phyloP scores from a whole-genome alignment of 805 yeast genomes.

The Candida pseudoglaebosa region DNA sequence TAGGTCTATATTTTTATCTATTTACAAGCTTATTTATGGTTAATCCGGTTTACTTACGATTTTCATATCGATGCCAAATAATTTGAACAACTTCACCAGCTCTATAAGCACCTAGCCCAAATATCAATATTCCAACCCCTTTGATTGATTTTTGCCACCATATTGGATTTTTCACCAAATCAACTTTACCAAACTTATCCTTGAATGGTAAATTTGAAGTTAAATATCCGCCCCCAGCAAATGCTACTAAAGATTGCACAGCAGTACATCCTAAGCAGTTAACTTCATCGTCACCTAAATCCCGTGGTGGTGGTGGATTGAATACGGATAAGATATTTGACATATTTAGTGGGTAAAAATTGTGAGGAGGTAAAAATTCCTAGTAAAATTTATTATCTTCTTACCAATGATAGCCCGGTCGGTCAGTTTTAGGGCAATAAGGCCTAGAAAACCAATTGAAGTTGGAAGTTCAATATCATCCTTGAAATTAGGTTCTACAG shows the following conservation, averaged over 20 bases:
- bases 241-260: slow-evolving; percentile 29
- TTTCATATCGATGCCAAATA: slow-evolving; percentile 9
- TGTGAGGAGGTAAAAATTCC: no score
- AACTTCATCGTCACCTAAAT: slow-evolving; percentile 11
- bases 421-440: no score
- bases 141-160: slow-evolving; percentile 38
- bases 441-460: no score
- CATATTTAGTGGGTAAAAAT: no score
- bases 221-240: slow-evolving; percentile 34
- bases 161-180: slow-evolving; percentile 30
- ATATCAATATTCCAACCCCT: slow-evolving; percentile 27
- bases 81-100: slow-evolving; percentile 29
- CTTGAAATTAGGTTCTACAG: no score
- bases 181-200: slow-evolving; percentile 27
- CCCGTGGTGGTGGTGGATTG: slow-evolving; percentile 32
- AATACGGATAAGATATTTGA: slow-evolving; percentile 34
- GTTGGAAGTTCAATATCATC: no score
- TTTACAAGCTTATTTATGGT: background rate
- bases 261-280: slow-evolving; percentile 38
- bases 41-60: background rate
- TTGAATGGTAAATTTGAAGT: slow-evolving; percentile 24
- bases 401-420: background rate
- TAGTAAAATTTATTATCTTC: no score
- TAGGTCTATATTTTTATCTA: background rate
- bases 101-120: slow-evolving; percentile 35